A percentile compares a stretch with the other conserved stretches of the same genome.
Conservation (phyloP, 768 basidiomycete species). For the Leucogyrophana mollusca region DNA sequence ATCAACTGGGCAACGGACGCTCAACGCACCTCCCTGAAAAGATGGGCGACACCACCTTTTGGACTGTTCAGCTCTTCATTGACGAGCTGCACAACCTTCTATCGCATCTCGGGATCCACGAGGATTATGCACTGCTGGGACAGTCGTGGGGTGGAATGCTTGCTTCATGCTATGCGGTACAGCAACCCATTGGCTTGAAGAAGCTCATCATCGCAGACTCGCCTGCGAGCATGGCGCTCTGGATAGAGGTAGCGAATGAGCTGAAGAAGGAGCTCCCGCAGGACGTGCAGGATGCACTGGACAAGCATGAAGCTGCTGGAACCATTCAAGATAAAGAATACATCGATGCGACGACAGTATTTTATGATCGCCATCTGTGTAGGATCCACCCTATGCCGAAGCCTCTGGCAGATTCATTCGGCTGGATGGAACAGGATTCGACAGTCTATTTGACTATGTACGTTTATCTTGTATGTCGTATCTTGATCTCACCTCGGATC, state of each 20-base stretch:
- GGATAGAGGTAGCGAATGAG: not conserved
- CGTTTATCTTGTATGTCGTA: conserved; percentile 5
- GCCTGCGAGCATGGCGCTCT: conserved; percentile 27
- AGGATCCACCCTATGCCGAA: conserved; percentile 44
- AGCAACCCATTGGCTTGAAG: conserved; percentile 36
- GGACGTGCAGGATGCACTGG: conserved; percentile 36
- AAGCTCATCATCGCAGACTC: conserved; percentile 30
- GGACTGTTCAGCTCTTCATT: conserved; percentile 49
- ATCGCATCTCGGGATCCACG: conserved; percentile 38
- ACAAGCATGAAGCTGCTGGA: conserved; percentile 44
- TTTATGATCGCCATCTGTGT: conserved; percentile 44
- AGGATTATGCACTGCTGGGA: conserved; percentile 40
- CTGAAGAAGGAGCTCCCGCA: conserved; percentile 38
- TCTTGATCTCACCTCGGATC: not conserved
- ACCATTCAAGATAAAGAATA: conserved; percentile 46
- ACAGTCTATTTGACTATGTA: conserved; percentile 51
- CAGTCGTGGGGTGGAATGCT: conserved; percentile 56
- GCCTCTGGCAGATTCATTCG: conserved; percentile 32
- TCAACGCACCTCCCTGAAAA: conserved; percentile 58
- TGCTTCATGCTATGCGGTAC: conserved; percentile 26
- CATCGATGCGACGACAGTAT: conserved; percentile 37
- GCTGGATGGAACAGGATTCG: conserved; percentile 38
- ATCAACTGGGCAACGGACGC: conserved; percentile 52
- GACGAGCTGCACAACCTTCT: conserved; percentile 50
- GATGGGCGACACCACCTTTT: conserved; percentile 40